Evolutionary conservation across 1,284 basidiomycete genomes (phyloP).

Genomic region (Tilletia indica): DNA sequence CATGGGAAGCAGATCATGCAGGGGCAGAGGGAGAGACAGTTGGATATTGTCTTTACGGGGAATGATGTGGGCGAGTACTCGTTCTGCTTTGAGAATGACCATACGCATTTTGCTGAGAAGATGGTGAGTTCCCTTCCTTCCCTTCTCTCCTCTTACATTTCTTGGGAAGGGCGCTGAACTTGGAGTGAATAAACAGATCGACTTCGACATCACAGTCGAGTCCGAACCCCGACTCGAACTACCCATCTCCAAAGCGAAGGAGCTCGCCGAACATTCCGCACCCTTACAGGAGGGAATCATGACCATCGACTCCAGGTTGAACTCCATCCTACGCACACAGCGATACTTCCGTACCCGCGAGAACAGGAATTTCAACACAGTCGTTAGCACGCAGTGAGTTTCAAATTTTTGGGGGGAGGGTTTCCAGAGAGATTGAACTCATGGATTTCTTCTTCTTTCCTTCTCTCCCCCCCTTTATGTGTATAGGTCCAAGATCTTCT

Average conservation of each 20-base stretch:
- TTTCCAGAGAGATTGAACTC: too few relatives aligned
- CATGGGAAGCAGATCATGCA: conserved; percentile 80
- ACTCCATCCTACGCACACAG: conserved; percentile 44
- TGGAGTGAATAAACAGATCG: conserved; percentile 29
- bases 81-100: conserved; percentile 96
- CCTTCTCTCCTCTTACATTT: background rate
- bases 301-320: conserved; percentile 39
- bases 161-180: background rate
- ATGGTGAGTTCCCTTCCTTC: conserved; percentile 29
- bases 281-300: conserved; percentile 49
- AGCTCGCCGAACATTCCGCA: conserved; percentile 48
- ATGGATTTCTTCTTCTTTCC: background rate
- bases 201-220: conserved; percentile 56
- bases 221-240: conserved; percentile 50
- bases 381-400: conserved; percentile 44
- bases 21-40: conserved; percentile 82
- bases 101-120: conserved; percentile 44
- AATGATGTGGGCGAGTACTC: conserved; percentile 91
- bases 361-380: conserved; percentile 50
- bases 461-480: background rate
- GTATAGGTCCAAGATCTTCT: conserved; percentile 42
- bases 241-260: conserved; percentile 38
- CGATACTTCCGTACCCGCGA: conserved; percentile 53
- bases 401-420: too few relatives aligned
- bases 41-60: conserved; percentile 94